phyloP scores from a whole-genome alignment of 2,329 filamentous ascomycete species.

The Alternaria angustiovoidea region DNA sequence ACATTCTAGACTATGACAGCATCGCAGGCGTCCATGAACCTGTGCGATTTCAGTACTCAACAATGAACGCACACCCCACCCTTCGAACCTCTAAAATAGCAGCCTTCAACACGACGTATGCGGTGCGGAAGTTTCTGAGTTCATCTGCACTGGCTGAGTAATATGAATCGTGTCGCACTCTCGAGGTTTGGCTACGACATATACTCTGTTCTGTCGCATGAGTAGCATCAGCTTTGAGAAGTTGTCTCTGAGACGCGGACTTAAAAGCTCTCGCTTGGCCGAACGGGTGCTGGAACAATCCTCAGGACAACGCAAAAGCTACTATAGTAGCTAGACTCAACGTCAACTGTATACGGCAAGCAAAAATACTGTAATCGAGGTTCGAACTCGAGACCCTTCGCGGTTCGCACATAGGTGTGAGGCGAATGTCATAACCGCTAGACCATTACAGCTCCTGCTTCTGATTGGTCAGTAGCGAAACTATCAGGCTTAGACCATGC shows the following conservation, averaged over 20 bases:
- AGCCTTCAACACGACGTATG: slow-evolving; percentile 1
- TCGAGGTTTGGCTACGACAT: background rate
- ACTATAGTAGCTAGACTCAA: background rate
- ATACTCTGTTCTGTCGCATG: background rate
- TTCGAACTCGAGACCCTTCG: background rate
- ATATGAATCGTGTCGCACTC: background rate
- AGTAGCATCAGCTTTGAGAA: background rate
- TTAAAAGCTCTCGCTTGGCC: background rate
- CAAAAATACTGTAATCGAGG: slow-evolving; percentile 15
- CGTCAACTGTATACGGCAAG: background rate
- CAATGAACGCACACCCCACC: slow-evolving; percentile 10
- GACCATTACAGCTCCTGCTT: slow-evolving; percentile 7
- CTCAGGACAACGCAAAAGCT: background rate
- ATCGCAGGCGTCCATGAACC: slow-evolving; percentile 19
- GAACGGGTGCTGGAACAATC: background rate
- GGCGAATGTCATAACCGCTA: slow-evolving; percentile 14
- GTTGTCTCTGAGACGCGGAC: background rate
- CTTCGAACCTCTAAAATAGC: slow-evolving; percentile 8
- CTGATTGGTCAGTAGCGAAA: background rate
- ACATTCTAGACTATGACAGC: background rate
- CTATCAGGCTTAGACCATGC: background rate
- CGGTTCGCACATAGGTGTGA: slow-evolving; percentile 3
- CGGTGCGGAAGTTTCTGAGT: background rate
- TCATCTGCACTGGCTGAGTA: background rate
- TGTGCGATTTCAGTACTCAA: slow-evolving; percentile 19